Conservation (phyloP, 352 stramenopile species). For the Phytophthora cryptogea region DNA sequence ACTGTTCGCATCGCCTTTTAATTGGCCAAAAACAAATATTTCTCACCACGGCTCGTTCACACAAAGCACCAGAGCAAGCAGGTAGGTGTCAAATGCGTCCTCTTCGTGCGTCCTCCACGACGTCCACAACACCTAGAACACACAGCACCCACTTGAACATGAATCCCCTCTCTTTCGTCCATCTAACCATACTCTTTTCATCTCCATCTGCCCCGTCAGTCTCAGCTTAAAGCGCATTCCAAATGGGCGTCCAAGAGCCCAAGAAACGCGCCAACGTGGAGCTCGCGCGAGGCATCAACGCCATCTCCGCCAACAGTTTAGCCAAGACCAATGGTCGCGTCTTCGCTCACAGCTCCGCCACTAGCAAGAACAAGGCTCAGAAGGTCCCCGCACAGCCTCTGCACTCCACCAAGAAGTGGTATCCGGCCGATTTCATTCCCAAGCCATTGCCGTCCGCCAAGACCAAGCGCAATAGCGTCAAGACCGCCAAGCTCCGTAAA, state of each 20-base stretch:
- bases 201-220: background rate
- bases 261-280: constrained; percentile 66
- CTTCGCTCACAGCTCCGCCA: constrained; percentile 51
- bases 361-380: constrained; percentile 65
- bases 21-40: constrained; percentile 19
- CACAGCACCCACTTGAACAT: background rate
- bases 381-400: constrained; percentile 59
- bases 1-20: background rate
- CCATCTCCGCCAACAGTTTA: constrained; percentile 71
- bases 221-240: background rate
- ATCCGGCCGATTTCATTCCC: constrained; percentile 69
- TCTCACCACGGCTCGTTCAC: constrained; percentile 16
- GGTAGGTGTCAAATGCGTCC: background rate
- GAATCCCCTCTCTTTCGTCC: background rate
- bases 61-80: constrained; percentile 5
- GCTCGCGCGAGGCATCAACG: constrained; percentile 80
- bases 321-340: constrained; percentile 63
- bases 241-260: constrained; percentile 32
- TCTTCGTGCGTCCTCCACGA: background rate
- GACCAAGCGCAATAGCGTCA: constrained; percentile 75
- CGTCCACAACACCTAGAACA: background rate
- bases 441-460: constrained; percentile 67
- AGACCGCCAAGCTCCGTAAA: constrained; percentile 93
- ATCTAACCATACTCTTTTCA: constrained; percentile 6
- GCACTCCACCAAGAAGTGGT: constrained; percentile 74